phyloP scores from a whole-genome alignment of 345 rosid species.

The Eutrema japonicum region DNA sequence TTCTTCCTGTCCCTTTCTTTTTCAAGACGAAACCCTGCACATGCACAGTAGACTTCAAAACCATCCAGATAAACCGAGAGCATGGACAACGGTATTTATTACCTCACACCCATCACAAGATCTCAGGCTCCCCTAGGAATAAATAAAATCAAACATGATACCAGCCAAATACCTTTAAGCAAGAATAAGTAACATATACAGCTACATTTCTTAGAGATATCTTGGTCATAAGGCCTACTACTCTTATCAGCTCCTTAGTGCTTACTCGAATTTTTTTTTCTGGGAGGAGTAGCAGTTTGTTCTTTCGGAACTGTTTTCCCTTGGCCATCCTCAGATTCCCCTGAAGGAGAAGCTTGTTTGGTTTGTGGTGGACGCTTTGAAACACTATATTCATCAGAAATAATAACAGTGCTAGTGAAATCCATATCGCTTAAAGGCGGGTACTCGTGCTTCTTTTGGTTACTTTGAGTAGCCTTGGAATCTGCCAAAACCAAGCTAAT shows the following conservation, averaged over 20 bases:
- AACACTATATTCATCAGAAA: slow-evolving; percentile 59
- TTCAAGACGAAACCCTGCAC: slow-evolving; percentile 31
- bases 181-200: slow-evolving; percentile 20
- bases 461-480: slow-evolving; percentile 40
- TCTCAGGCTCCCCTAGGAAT: slow-evolving; percentile 10
- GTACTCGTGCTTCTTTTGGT: slow-evolving; percentile 44
- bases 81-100: neutral
- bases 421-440: slow-evolving; percentile 54
- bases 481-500: slow-evolving; percentile 50
- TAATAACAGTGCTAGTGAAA: slow-evolving; percentile 63
- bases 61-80: slow-evolving; percentile 16
- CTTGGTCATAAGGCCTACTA: slow-evolving; percentile 18
- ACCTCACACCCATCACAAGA: slow-evolving; percentile 7
- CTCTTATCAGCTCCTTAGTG: slow-evolving; percentile 25
- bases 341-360: slow-evolving; percentile 34
- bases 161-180: slow-evolving; percentile 11
- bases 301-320: slow-evolving; percentile 33
- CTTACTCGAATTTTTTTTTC: slow-evolving; percentile 36
- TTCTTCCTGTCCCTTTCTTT: slow-evolving; percentile 23
- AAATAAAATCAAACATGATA: slow-evolving; percentile 3
- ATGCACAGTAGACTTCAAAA: slow-evolving; percentile 18
- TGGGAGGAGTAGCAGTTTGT: slow-evolving; percentile 26
- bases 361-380: slow-evolving; percentile 56
- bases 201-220: slow-evolving; percentile 25
- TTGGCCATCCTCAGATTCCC: slow-evolving; percentile 41